phyloP scores from a whole-genome alignment of 768 basidiomycete species.

The Leccinum fibrillosum region DNA sequence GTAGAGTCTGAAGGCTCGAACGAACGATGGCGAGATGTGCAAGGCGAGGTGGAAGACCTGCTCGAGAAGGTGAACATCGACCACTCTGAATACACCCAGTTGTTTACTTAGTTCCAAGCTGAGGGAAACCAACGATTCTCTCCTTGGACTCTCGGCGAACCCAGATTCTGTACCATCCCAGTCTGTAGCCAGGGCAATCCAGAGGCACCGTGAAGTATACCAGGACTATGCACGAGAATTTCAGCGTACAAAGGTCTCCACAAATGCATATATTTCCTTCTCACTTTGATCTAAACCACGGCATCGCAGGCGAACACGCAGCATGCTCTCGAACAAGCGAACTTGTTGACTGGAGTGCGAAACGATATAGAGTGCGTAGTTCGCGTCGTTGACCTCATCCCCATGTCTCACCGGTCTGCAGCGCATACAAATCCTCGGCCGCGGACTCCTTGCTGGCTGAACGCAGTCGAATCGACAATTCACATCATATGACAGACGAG shows the following conservation, averaged over 20 bases:
- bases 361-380: conserved; percentile 88
- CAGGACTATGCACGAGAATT: conserved; percentile 87
- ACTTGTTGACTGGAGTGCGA: conserved; percentile 84
- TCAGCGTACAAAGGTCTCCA: conserved; percentile 72
- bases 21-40: conserved; percentile 78
- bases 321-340: conserved; percentile 80
- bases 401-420: conserved; percentile 29
- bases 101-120: conserved; percentile 48
- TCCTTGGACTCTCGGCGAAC: conserved; percentile 63
- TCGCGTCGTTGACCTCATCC: background rate
- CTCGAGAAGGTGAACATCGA: conserved; percentile 66
- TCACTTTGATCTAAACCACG: background rate
- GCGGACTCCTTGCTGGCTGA: conserved; percentile 87
- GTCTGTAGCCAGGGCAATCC: conserved; percentile 84
- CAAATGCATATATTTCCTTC: background rate
- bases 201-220: conserved; percentile 86
- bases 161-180: conserved; percentile 67
- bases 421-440: conserved; percentile 87
- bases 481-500: conserved; percentile 92
- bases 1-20: conserved; percentile 68
- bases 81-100: background rate
- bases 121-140: conserved; percentile 80
- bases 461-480: conserved; percentile 85
- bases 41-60: conserved; percentile 83
- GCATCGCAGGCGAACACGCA: conserved; percentile 70